Evolutionary conservation across 1,284 basidiomycete species (phyloP).

Genomic region (Ustilago curta): DNA sequence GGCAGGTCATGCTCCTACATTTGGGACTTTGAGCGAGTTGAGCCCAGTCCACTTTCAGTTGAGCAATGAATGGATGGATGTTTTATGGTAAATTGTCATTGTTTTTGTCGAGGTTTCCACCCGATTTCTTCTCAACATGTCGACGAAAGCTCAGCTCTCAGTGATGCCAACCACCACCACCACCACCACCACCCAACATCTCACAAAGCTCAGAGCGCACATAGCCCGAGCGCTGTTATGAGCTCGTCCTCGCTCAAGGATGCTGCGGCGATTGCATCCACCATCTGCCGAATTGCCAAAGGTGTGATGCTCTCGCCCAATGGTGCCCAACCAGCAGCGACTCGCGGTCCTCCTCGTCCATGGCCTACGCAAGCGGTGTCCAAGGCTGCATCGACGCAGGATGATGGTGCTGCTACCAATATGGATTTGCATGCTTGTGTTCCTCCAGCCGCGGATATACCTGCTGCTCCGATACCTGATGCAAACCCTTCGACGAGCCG

Average conservation of each 20-base stretch:
- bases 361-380: slow-evolving; percentile 26
- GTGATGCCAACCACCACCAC: neutral
- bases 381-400: neutral
- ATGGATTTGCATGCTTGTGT: neutral
- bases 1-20: too few species aligned
- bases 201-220: neutral
- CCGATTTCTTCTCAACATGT: slow-evolving; percentile 10
- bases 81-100: too few species aligned
- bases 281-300: slow-evolving; percentile 41
- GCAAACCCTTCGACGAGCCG: slow-evolving; percentile 9
- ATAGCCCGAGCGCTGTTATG: slow-evolving; percentile 15
- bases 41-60: too few species aligned
- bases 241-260: slow-evolving; percentile 43
- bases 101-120: neutral
- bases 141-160: neutral
- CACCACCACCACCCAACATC: neutral
- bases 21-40: too few species aligned
- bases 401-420: neutral
- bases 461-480: neutral
- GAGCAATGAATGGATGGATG: too few species aligned
- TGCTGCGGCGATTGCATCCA: slow-evolving; percentile 49
- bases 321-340: slow-evolving; percentile 13
- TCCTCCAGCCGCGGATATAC: neutral
- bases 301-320: slow-evolving; percentile 33
- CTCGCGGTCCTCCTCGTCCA: slow-evolving; percentile 15